Percentiles rank a stretch among this genome's conserved stretches.
Conservation (phyloP, 441 rosid species). For the Erodium moschatum region DNA sequence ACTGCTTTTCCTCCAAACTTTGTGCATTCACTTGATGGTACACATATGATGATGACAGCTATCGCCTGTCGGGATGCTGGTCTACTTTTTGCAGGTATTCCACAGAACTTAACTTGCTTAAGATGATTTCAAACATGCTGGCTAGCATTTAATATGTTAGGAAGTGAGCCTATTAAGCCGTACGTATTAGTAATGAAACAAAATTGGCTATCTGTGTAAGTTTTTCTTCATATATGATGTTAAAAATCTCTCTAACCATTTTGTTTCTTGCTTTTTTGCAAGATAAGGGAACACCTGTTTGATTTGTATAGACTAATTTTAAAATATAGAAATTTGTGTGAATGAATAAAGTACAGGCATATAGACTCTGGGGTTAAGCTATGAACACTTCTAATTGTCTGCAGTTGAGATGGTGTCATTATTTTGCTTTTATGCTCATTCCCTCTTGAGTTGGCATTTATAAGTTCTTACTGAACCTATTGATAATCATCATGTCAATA, state of each 20-base stretch:
- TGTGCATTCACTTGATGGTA: constrained; percentile 89
- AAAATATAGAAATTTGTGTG: neutral
- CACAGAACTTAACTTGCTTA: neutral
- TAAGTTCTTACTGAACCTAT: neutral
- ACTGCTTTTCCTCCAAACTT: constrained; percentile 95
- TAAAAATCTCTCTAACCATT: neutral
- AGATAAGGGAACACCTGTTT: neutral
- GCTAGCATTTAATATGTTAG: neutral
- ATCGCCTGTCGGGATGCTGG: constrained; percentile 84
- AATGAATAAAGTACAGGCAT: neutral
- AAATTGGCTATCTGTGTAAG: neutral
- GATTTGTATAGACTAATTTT: neutral
- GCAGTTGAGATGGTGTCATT: neutral
- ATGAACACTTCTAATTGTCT: neutral
- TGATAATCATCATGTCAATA: neutral
- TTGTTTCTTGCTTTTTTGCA: neutral
- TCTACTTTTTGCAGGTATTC: constrained; percentile 74
- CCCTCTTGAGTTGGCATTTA: neutral
- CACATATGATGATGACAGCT: constrained; percentile 99
- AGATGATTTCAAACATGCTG: neutral
- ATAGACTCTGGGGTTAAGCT: neutral
- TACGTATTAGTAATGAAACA: neutral
- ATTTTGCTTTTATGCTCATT: neutral
- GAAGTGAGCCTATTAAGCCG: neutral
- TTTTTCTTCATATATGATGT: neutral